phyloP scores from a whole-genome alignment of 148 eudicot genomes.

The Suaeda aralocaspica region DNA sequence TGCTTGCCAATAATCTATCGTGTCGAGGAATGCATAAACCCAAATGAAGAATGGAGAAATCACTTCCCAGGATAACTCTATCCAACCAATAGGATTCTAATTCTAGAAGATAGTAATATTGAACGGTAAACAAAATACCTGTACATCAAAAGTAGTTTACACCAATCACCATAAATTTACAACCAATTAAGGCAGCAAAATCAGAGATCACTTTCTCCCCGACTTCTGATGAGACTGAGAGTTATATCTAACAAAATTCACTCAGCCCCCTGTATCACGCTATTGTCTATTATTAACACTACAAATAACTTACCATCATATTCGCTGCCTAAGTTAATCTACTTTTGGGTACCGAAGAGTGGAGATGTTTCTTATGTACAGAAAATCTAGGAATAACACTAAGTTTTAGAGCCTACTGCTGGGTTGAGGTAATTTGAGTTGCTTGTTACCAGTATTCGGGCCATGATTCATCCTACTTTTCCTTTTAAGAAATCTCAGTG shows the following conservation, averaged over 20 bases:
- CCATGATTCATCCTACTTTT: conserved; percentile 22
- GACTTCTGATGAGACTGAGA: conserved; percentile 16
- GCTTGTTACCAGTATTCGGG: conserved; percentile 25
- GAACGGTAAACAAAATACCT: too few species aligned
- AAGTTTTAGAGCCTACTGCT: conserved; percentile 27
- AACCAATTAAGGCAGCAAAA: conserved; percentile 1
- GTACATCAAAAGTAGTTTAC: not conserved
- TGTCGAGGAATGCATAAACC: too few species aligned
- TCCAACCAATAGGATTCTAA: too few species aligned
- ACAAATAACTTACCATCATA: conserved; percentile 1
- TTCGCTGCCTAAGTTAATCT: not conserved
- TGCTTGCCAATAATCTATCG: too few species aligned
- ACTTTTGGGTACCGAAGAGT: conserved; percentile 1
- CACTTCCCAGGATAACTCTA: too few species aligned
- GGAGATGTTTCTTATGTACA: conserved; percentile 30
- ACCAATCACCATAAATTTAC: not conserved
- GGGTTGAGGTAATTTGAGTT: conserved; percentile 36
- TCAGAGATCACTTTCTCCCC: not conserved
- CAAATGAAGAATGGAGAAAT: too few species aligned
- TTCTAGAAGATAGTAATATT: too few species aligned
- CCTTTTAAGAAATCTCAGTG: conserved; percentile 37
- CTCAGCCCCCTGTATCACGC: conserved; percentile 29
- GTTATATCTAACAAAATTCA: conserved; percentile 48
- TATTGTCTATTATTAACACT: conserved; percentile 5
- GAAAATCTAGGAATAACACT: not conserved